phyloP scores from a whole-genome alignment of 164 flowering plant genomes.

The Malania oleifera region DNA sequence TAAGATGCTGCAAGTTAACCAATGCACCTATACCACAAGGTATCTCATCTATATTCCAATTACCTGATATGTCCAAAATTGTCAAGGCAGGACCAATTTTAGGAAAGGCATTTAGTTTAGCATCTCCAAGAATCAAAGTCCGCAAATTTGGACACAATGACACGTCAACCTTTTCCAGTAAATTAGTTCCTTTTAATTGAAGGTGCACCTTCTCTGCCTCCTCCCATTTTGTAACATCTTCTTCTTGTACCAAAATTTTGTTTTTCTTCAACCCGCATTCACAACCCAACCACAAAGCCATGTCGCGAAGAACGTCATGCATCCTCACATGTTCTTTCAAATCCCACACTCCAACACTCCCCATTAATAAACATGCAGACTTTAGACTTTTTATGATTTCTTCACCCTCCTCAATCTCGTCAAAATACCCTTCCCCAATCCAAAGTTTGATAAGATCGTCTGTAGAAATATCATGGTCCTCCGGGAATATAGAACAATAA shows the following conservation, averaged over 20 bases:
- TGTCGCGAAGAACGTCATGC: background rate
- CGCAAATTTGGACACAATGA: conserved; percentile 19
- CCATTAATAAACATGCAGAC: conserved; percentile 1
- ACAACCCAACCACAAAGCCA: background rate
- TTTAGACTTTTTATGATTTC: conserved; percentile 6
- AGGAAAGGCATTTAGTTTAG: no score
- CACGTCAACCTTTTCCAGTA: background rate
- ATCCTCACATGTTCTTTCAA: background rate
- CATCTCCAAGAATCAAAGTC: conserved; percentile 13
- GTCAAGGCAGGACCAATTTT: no score
- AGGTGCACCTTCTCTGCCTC: conserved; percentile 13
- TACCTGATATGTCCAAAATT: no score
- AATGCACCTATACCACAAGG: no score
- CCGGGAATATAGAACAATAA: conserved; percentile 12
- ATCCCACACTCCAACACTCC: background rate
- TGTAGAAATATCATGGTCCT: background rate
- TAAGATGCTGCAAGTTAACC: no score
- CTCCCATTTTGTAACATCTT: conserved; percentile 4
- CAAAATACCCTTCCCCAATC: conserved; percentile 1
- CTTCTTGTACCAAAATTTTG: conserved; percentile 7
- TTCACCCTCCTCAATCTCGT: background rate
- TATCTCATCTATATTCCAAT: no score
- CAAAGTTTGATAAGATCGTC: conserved; percentile 1
- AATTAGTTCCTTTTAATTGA: conserved; percentile 6
- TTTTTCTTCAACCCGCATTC: background rate